These are phyloP conservation scores for Saccharomyces hybrid DNA, from an alignment of 1,139 yeast species.

Conservation along the genomic window DNA sequence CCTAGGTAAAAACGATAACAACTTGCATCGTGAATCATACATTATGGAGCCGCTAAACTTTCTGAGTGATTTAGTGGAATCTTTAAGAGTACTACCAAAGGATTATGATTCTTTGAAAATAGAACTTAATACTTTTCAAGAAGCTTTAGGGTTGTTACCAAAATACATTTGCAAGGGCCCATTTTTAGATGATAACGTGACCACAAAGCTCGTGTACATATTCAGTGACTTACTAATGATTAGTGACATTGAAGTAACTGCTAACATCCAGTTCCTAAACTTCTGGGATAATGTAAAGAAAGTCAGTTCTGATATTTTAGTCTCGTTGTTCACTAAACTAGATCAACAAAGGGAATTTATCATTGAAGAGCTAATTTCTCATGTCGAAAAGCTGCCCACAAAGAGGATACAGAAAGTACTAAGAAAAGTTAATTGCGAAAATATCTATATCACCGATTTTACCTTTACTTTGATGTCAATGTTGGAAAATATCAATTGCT, in stretches of 20 bases:
- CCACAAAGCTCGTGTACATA: conserved; percentile 24
- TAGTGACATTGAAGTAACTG: conserved; percentile 12
- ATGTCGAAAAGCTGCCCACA: conserved; percentile 42
- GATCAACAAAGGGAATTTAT: conserved; percentile 51
- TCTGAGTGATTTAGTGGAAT: conserved; percentile 35
- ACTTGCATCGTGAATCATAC: conserved; percentile 40
- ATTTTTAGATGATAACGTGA: conserved; percentile 25
- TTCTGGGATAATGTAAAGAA: conserved; percentile 25
- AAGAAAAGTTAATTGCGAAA: conserved; percentile 13
- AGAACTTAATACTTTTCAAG: conserved; percentile 7
- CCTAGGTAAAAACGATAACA: conserved; percentile 37
- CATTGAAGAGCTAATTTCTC: conserved; percentile 50
- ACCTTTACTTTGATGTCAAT: conserved; percentile 21
- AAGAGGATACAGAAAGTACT: conserved; percentile 31
- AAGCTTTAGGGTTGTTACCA: conserved; percentile 19
- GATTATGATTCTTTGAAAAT: conserved; percentile 5
- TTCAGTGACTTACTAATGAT: conserved; percentile 27
- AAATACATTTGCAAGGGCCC: conserved; percentile 18
- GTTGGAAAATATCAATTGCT: conserved; percentile 20
- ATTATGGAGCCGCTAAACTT: conserved; percentile 38
- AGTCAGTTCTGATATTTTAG: conserved; percentile 36
- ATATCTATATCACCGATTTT: conserved; percentile 21
- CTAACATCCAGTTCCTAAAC: conserved; percentile 12
- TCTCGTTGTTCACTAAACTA: conserved; percentile 39
- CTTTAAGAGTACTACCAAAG: conserved; percentile 24